phyloP scores from a whole-genome alignment of 306 rosid genomes.

The Pyrus pyrifolia region DNA sequence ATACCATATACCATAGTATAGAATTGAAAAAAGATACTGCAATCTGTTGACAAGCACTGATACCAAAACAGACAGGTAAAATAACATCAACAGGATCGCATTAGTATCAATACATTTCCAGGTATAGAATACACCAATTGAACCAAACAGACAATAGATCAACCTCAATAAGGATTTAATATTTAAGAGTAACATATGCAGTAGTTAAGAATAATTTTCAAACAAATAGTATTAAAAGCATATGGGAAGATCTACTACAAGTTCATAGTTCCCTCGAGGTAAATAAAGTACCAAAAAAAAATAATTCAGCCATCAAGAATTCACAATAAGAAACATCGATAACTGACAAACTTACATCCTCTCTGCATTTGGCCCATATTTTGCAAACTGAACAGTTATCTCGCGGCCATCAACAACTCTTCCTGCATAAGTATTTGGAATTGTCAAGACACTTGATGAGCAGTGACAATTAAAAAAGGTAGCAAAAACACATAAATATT shows the following conservation, averaged over 20 bases:
- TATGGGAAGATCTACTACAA: neutral
- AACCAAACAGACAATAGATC: neutral
- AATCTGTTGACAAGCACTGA: neutral
- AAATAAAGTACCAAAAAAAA: neutral
- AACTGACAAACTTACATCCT: slow-evolving; percentile 52
- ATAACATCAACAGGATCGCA: neutral
- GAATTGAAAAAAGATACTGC: neutral
- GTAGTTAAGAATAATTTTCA: neutral
- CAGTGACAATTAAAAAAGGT: neutral
- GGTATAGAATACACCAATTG: neutral
- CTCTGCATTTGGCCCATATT: slow-evolving; percentile 93
- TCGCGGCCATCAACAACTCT: slow-evolving; percentile 91
- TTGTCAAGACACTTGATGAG: neutral
- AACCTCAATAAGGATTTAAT: neutral
- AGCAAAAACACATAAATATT: neutral
- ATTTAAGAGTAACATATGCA: neutral
- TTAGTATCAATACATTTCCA: neutral
- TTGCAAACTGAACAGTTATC: slow-evolving; percentile 88
- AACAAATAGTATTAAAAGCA: neutral
- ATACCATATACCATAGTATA: neutral
- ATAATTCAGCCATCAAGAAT: neutral
- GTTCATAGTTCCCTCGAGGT: neutral
- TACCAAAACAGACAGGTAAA: neutral
- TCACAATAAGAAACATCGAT: neutral
- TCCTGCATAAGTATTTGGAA: slow-evolving; percentile 30